Evolutionary conservation across 345 rosid genomes (phyloP).

Genomic region (Populus tremula): DNA sequence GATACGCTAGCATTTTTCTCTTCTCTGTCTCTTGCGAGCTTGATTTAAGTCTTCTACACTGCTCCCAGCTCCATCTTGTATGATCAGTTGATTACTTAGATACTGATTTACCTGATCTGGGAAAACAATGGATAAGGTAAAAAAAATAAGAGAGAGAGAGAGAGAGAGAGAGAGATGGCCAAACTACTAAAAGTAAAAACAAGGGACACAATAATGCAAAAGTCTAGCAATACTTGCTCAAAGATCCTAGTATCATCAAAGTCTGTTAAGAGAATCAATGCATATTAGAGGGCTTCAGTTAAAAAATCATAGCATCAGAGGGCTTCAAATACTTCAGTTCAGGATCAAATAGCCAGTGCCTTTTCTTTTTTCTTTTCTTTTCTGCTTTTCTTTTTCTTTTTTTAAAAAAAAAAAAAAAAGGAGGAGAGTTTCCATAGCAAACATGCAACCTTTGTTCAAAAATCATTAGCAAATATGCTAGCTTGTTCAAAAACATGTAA

Average conservation of each 20-base stretch:
- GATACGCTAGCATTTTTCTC: slow-evolving; percentile 31
- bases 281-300: neutral
- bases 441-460: neutral
- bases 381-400: no score
- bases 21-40: slow-evolving; percentile 45
- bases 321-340: neutral
- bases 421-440: neutral
- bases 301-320: neutral
- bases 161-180: neutral
- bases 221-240: no score
- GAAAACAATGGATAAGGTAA: neutral
- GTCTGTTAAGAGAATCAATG: neutral
- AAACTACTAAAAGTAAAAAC: no score
- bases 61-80: slow-evolving; percentile 36
- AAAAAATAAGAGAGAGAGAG: neutral
- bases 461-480: neutral
- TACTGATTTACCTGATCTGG: slow-evolving; percentile 37
- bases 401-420: no score
- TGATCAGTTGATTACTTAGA: slow-evolving; percentile 30
- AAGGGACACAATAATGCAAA: no score
- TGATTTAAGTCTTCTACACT: slow-evolving; percentile 35
- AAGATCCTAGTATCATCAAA: no score
- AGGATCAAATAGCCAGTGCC: neutral
- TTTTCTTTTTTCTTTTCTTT: neutral
- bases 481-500: neutral